phyloP scores from a whole-genome alignment of 2,329 filamentous ascomycete genomes.

The Beauveria caledonica region DNA sequence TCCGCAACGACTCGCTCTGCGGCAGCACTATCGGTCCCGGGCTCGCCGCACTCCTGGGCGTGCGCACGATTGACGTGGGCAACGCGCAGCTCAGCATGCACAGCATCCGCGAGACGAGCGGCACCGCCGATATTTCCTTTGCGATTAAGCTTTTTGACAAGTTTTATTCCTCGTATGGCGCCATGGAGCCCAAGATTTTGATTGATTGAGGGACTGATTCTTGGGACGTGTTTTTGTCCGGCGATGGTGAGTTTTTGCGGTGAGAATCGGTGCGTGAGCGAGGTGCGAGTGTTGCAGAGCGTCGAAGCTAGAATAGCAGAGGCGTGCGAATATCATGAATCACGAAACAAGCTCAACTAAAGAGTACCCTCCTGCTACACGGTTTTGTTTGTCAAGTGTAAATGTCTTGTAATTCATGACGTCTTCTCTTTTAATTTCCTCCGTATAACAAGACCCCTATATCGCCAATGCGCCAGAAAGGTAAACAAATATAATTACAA shows the following conservation, averaged over 20 bases:
- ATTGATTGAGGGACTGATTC: slow-evolving; percentile 54
- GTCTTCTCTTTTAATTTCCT: no score
- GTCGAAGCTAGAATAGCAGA: no score
- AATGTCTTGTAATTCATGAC: no score
- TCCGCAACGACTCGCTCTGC: slow-evolving; percentile 89
- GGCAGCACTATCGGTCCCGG: slow-evolving; percentile 98
- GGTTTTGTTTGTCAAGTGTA: no score
- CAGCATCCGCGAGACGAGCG: slow-evolving; percentile 88
- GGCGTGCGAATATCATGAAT: no score
- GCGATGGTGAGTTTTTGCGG: not conserved
- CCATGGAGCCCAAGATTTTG: slow-evolving; percentile 72
- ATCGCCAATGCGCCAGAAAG: no score
- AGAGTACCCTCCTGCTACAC: no score
- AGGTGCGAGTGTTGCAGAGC: no score
- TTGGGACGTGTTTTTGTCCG: not conserved
- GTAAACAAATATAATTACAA: no score
- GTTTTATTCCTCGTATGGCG: slow-evolving; percentile 81
- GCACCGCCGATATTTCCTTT: slow-evolving; percentile 78
- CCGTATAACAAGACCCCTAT: no score
- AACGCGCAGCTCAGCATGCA: slow-evolving; percentile 97
- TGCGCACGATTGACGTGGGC: slow-evolving; percentile 82
- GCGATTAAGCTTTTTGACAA: slow-evolving; percentile 78
- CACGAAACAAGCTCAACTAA: no score
- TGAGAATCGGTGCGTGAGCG: no score
- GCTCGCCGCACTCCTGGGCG: slow-evolving; percentile 77